Conservation (phyloP, 2,329 filamentous ascomycete species). For the Colletotrichum noveboracense region DNA sequence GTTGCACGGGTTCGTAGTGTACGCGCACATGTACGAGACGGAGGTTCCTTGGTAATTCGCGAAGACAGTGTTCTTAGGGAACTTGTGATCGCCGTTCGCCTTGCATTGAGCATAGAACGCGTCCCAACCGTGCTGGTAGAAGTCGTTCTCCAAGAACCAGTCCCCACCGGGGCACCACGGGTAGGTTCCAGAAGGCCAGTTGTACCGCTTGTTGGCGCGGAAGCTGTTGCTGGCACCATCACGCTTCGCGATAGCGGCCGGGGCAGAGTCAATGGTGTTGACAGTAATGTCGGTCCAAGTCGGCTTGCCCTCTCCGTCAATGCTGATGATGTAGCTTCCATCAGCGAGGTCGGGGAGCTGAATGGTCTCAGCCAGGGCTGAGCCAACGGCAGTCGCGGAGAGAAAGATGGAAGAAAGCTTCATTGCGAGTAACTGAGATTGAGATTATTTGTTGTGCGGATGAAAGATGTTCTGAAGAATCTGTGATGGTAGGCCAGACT, state of each 20-base stretch:
- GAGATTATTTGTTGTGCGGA: background rate
- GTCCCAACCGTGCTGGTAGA: background rate
- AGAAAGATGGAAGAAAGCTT: background rate
- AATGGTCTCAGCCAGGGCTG: background rate
- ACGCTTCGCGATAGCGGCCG: background rate
- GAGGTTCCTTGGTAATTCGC: background rate
- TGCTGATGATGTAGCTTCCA: background rate
- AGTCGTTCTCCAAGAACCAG: background rate
- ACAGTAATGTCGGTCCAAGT: background rate
- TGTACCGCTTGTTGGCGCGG: background rate
- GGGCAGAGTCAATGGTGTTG: background rate
- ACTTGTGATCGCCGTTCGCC: background rate
- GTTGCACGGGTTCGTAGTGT: background rate
- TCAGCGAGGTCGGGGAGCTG: background rate
- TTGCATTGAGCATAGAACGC: background rate
- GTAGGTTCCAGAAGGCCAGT: background rate
- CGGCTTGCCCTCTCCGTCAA: background rate
- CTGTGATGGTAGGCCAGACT: background rate
- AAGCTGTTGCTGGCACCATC: background rate
- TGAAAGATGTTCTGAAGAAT: background rate
- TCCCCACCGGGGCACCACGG: background rate
- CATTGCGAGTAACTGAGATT: background rate
- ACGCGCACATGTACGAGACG: background rate
- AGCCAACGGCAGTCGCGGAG: background rate
- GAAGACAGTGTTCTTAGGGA: background rate